Conservation (phyloP, 768 basidiomycete species). For the Boletus speciosus region DNA sequence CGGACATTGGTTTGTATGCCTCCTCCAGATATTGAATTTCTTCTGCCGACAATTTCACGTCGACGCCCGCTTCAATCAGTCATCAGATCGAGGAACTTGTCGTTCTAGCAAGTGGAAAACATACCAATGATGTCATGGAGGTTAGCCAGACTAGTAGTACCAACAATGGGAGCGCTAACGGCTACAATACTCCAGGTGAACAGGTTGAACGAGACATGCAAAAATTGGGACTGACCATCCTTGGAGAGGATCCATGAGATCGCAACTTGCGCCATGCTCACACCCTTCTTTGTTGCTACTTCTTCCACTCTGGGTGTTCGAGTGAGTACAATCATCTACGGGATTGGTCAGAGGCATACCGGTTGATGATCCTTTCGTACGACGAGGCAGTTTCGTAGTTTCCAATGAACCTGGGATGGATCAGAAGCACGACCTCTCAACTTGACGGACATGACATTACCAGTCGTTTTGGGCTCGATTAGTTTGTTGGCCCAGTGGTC, state of each 20-base stretch:
- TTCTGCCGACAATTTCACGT: slow-evolving; percentile 44
- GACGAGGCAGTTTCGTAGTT: slow-evolving; percentile 24
- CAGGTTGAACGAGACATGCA: background rate
- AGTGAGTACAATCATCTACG: background rate
- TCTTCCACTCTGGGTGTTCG: slow-evolving; percentile 35
- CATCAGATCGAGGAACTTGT: slow-evolving; percentile 4
- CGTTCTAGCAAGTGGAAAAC: slow-evolving; percentile 1
- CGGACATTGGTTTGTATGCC: slow-evolving; percentile 39
- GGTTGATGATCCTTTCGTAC: slow-evolving; percentile 27
- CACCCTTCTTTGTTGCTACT: slow-evolving; percentile 34
- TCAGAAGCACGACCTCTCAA: slow-evolving; percentile 4
- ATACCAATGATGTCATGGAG: slow-evolving; percentile 40
- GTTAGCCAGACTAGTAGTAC: slow-evolving; percentile 39
- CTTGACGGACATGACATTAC: slow-evolving; percentile 2
- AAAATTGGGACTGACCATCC: slow-evolving; percentile 19
- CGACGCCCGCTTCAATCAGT: slow-evolving; percentile 27
- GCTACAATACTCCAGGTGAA: slow-evolving; percentile 9
- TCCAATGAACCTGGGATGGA: slow-evolving; percentile 18
- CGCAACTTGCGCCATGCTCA: slow-evolving; percentile 43
- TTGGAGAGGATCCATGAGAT: slow-evolving; percentile 38
- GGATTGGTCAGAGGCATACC: slow-evolving; percentile 9
- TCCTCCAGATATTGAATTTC: slow-evolving; percentile 47
- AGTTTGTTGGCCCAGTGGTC: slow-evolving; percentile 33
- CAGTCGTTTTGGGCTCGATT: slow-evolving; percentile 24
- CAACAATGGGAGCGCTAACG: slow-evolving; percentile 44